phyloP scores from a whole-genome alignment of 306 rosid species.

The Castanea mollissima region DNA sequence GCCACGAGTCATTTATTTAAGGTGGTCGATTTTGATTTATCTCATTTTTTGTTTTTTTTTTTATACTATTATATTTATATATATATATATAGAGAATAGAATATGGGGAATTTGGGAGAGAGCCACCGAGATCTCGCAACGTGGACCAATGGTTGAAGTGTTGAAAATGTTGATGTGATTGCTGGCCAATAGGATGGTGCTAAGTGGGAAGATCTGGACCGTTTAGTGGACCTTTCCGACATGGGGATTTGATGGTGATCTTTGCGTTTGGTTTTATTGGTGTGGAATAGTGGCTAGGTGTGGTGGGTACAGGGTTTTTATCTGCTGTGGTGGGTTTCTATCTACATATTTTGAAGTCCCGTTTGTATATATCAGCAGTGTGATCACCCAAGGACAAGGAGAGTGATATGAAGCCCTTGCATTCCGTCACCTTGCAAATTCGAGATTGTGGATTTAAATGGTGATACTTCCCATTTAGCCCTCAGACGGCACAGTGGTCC shows the following conservation, averaged over 20 bases:
- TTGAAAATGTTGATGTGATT: slow-evolving; percentile 33
- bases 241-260: slow-evolving; percentile 26
- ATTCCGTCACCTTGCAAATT: no score
- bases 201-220: slow-evolving; percentile 41
- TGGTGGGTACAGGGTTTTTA: background rate
- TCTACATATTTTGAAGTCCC: no score
- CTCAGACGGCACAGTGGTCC: no score
- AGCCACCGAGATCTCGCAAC: slow-evolving; percentile 28
- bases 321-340: background rate
- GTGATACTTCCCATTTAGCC: no score
- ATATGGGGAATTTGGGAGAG: background rate
- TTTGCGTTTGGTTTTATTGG: slow-evolving; percentile 11
- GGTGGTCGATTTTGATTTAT: slow-evolving; percentile 7
- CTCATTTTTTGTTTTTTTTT: slow-evolving; percentile 3
- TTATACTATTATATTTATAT: background rate
- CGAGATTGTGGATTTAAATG: no score
- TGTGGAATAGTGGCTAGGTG: slow-evolving; percentile 15
- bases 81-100: background rate
- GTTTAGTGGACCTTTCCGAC: slow-evolving; percentile 49
- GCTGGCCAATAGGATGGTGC: slow-evolving; percentile 6
- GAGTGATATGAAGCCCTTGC: no score
- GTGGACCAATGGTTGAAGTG: slow-evolving; percentile 50
- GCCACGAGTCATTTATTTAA: slow-evolving; percentile 52
- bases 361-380: no score
- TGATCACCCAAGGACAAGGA: no score